phyloP scores from a whole-genome alignment of 1,284 basidiomycete genomes.

The Ganoderma boninense region DNA sequence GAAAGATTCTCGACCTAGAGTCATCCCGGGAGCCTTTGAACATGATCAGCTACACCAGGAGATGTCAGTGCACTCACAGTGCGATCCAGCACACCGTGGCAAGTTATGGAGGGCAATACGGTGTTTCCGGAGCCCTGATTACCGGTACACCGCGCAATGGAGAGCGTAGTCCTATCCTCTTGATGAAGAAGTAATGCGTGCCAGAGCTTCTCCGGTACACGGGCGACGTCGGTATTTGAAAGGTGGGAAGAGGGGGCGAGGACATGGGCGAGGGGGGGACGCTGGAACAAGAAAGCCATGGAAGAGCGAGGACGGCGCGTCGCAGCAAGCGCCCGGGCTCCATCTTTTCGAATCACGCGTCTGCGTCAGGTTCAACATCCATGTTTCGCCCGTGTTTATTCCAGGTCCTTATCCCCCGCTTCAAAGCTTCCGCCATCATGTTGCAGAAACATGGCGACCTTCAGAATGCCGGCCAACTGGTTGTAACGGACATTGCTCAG shows the following conservation, averaged over 20 bases:
- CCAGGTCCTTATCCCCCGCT: too few relatives aligned
- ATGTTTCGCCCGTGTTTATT: slow-evolving; percentile 17
- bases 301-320: slow-evolving; percentile 9
- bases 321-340: slow-evolving; percentile 24
- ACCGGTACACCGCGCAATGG: slow-evolving; percentile 24
- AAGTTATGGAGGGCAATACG: slow-evolving; percentile 24
- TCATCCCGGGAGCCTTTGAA: neutral
- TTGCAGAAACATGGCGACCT: too few relatives aligned
- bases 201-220: slow-evolving; percentile 32
- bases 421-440: too few relatives aligned
- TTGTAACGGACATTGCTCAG: too few relatives aligned
- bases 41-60: neutral
- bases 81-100: slow-evolving; percentile 28
- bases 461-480: too few relatives aligned
- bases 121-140: slow-evolving; percentile 14
- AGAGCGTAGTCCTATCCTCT: slow-evolving; percentile 26
- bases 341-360: slow-evolving; percentile 24
- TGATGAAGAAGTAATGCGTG: slow-evolving; percentile 19
- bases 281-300: slow-evolving; percentile 39
- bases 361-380: slow-evolving; percentile 10
- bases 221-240: slow-evolving; percentile 24
- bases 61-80: slow-evolving; percentile 17
- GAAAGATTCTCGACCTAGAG: slow-evolving; percentile 16
- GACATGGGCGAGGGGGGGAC: slow-evolving; percentile 26
- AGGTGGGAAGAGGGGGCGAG: slow-evolving; percentile 20